Base-by-base conservation (phyloP, 2,329 filamentous ascomycete species). In the Westerdykella aurantiaca region DNA sequence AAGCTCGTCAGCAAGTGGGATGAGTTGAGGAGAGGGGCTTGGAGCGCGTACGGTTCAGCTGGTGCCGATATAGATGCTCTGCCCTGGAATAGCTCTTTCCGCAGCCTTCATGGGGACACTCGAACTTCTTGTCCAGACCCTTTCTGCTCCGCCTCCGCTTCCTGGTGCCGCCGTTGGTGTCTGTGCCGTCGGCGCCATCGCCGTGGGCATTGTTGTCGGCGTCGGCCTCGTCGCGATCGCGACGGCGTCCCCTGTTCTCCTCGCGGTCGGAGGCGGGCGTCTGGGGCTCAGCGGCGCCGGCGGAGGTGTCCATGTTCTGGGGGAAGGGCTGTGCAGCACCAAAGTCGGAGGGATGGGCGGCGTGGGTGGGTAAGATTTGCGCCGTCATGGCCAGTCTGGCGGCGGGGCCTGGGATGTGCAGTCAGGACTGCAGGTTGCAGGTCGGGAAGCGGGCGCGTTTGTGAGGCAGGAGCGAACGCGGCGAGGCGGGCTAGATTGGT, bases 51-150 rank as follows among this genome's bases (percentile, higher is more conserved):
- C 86, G 93, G 65, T 98, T 98, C 55, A 97, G 72, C 70, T 97
- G 90, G 69, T 97, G 91, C 37, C 93, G 82, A 71, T 96, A 96
- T 72, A 98, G 74, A 73, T 98, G 93, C 70, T 97, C 93, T 7
- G 93, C 91, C 63, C 93, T 81, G 21, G 91, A 96, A 67, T 98
- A 98, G 64, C 85, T 94, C 75, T 96, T 98, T 34, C 88, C 90
- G 60, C 93, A 98, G 33, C 85, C 88, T 52, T 87, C 83, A 47
- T 88, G 81, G 5, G 85, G 83, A 63, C 93, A 98, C 59, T 69
- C 57, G 45, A 69, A 73, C 77, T 76, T 80, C 70, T 89, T 90
- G 65, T 89, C 86, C 34, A 88, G 71, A 3, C 84, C 85, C 65
- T 89, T 89, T 51, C 86, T 80, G 68, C 85, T 89, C 43, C 85